phyloP scores from a whole-genome alignment of 768 basidiomycete genomes.

The Stropharia rugosoannulata region DNA sequence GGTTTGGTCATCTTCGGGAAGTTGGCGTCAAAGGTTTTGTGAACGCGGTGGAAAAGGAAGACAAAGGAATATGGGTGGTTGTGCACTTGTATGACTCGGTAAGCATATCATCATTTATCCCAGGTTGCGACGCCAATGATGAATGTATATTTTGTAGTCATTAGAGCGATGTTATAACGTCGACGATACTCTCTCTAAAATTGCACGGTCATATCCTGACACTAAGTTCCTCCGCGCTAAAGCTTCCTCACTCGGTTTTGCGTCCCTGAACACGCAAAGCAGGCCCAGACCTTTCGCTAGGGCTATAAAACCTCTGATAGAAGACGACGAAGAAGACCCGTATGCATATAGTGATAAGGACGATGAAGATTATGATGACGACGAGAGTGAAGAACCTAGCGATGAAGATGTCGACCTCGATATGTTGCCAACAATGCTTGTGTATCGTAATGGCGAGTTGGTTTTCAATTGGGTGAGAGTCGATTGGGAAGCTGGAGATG shows the following conservation, averaged over 20 bases:
- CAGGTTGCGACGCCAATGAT: not conserved
- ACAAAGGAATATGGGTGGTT: constrained; percentile 73
- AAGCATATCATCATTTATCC: constrained; percentile 25
- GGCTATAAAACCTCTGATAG: constrained; percentile 17
- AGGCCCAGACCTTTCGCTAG: constrained; percentile 19
- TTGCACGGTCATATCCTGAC: constrained; percentile 68
- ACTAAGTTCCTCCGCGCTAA: constrained; percentile 83
- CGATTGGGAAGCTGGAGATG: constrained; percentile 77
- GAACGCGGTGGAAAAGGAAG: constrained; percentile 72
- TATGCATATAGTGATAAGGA: constrained; percentile 36
- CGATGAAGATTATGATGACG: constrained; percentile 32
- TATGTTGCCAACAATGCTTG: constrained; percentile 76
- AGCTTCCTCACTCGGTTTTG: constrained; percentile 76
- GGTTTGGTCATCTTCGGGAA: constrained; percentile 80
- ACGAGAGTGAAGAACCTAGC: constrained; percentile 42
- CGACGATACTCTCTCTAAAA: constrained; percentile 63
- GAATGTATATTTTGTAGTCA: constrained; percentile 41
- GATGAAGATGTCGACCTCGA: constrained; percentile 75
- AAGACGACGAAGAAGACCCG: constrained; percentile 48
- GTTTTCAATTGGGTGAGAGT: constrained; percentile 88
- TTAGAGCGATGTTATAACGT: constrained; percentile 71
- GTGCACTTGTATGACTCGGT: constrained; percentile 84
- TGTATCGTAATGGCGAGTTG: constrained; percentile 79
- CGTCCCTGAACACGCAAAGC: constrained; percentile 27
- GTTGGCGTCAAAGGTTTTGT: constrained; percentile 76